phyloP scores from a whole-genome alignment of 495 filamentous ascomycete genomes.

The Neurospora africana region DNA sequence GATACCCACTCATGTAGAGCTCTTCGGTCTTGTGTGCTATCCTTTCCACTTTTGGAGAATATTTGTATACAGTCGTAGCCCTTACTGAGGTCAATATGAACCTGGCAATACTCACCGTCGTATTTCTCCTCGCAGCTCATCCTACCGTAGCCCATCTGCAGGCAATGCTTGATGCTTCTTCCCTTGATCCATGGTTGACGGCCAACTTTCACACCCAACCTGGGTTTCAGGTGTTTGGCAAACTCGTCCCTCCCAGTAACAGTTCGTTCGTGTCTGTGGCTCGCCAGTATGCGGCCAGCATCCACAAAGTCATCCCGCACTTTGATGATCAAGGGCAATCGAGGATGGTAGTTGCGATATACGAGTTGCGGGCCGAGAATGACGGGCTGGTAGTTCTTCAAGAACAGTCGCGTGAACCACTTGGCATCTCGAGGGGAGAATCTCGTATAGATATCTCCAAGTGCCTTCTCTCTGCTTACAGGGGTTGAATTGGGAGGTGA shows the following conservation, averaged over 20 bases:
- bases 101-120: conserved; percentile 82
- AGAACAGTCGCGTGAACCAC: conserved; percentile 75
- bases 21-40: conserved; percentile 62
- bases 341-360: conserved; percentile 42
- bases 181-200: conserved; percentile 64
- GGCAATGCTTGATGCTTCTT: conserved; percentile 64
- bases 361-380: conserved; percentile 33
- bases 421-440: conserved; percentile 66
- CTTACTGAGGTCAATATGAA: conserved; percentile 64
- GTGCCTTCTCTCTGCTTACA: conserved; percentile 31
- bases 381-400: conserved; percentile 64
- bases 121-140: conserved; percentile 77
- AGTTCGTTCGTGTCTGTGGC: conserved; percentile 6
- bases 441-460: conserved; percentile 48
- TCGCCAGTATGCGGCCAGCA: conserved; percentile 22
- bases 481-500: conserved; percentile 25
- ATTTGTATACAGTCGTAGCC: conserved; percentile 51
- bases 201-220: conserved; percentile 63
- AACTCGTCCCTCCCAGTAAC: conserved; percentile 15
- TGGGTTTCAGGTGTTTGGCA: conserved; percentile 42
- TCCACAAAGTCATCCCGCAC: conserved; percentile 47
- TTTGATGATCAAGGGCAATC: conserved; percentile 52
- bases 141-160: conserved; percentile 45
- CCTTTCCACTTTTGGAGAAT: conserved; percentile 85
- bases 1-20: conserved; percentile 44